A percentile compares a stretch with the other conserved stretches of the same genome.
Conservation (phyloP, 768 basidiomycete species). For the Auricularia heimuer region DNA sequence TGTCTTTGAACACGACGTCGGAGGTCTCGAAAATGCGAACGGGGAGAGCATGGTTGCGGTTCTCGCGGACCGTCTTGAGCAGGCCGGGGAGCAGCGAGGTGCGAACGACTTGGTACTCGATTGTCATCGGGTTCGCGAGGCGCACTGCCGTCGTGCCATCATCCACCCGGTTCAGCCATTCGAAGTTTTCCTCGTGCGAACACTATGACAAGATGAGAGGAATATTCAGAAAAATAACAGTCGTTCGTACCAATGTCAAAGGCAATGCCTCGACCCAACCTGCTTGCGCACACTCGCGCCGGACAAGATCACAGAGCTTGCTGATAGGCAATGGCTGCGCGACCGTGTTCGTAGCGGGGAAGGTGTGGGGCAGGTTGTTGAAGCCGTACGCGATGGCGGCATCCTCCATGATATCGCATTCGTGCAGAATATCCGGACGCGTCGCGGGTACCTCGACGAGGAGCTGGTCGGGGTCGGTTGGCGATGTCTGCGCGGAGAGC, state of each 20-base stretch:
- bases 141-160: conserved; percentile 74
- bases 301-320: conserved; percentile 79
- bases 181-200: conserved; percentile 98
- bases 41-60: conserved; percentile 85
- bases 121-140: conserved; percentile 94
- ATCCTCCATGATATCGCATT: conserved; percentile 98
- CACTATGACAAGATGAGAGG: conserved; percentile 42
- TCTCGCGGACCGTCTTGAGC: conserved; percentile 94
- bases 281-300: conserved; percentile 85
- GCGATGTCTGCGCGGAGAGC: conserved; percentile 44
- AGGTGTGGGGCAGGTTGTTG: conserved; percentile 87
- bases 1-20: conserved; percentile 88
- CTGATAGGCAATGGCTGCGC: conserved; percentile 86
- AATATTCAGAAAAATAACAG: no score
- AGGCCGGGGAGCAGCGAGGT: conserved; percentile 93
- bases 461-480: conserved; percentile 52
- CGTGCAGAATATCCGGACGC: conserved; percentile 95
- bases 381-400: conserved; percentile 96
- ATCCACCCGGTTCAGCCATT: conserved; percentile 80
- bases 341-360: conserved; percentile 91
- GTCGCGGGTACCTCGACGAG: conserved; percentile 79
- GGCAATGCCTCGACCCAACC: conserved; percentile 96
- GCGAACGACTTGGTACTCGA: conserved; percentile 96
- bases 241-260: conserved; percentile 49
- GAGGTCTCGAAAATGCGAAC: conserved; percentile 90